Evolutionary conservation across 108 stramenopile species (phyloP).

Genomic region (Aurantiochytrium sp.): DNA sequence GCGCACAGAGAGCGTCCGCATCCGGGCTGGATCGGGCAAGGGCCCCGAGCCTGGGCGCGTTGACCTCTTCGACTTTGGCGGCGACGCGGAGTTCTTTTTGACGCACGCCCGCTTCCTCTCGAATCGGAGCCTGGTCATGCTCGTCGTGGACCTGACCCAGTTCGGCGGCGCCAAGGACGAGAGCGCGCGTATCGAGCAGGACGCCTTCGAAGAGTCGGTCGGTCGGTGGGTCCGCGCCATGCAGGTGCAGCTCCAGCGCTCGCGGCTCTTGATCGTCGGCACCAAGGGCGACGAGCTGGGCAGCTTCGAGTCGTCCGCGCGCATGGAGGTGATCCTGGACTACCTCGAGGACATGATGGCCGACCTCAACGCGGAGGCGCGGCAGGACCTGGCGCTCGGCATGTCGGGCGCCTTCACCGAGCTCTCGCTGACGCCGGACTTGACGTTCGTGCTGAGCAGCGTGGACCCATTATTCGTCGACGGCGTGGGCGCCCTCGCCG

Average conservation of each 20-base stretch:
- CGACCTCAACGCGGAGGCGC: not conserved
- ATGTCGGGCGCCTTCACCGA: not conserved
- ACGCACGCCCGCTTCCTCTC: not conserved
- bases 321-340: not conserved
- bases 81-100: not conserved
- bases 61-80: not conserved
- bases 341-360: not conserved
- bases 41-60: not conserved
- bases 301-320: not conserved
- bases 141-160: not conserved
- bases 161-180: not conserved
- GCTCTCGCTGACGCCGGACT: not conserved
- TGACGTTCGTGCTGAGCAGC: not conserved
- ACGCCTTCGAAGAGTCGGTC: not conserved
- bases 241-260: slow-evolving; percentile 7
- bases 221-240: slow-evolving; percentile 5
- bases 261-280: not conserved
- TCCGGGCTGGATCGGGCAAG: no score
- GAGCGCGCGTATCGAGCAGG: not conserved
- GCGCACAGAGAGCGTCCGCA: no score
- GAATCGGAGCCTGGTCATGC: not conserved
- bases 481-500: not conserved
- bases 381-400: not conserved
- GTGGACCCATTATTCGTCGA: not conserved
- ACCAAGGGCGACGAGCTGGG: not conserved